A percentile compares a stretch with the other conserved stretches of the same genome.
phyloP scores from a whole-genome alignment of 257 asterid genomes.

The Jaltomata sinuosa region DNA sequence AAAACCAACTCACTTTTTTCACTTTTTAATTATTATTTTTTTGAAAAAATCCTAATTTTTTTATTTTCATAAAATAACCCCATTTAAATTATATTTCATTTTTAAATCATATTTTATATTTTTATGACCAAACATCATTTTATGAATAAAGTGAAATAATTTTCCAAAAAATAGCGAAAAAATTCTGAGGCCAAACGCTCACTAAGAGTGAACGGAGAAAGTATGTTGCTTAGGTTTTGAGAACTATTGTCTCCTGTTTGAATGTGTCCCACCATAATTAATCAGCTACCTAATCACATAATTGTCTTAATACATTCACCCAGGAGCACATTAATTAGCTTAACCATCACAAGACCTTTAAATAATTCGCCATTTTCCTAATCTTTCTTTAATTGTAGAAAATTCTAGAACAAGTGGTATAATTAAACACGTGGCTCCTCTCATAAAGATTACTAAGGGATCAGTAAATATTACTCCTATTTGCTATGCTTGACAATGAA shows the following conservation, averaged over 20 bases:
- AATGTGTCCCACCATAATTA: neutral
- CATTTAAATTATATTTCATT: too few relatives aligned
- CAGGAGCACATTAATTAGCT: neutral
- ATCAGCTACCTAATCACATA: conserved; percentile 26
- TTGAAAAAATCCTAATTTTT: too few relatives aligned
- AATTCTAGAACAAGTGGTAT: neutral
- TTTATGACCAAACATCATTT: too few relatives aligned
- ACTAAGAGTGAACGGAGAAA: too few relatives aligned
- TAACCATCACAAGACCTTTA: neutral
- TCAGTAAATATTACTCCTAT: neutral
- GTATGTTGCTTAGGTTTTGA: conserved; percentile 7
- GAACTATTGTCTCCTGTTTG: conserved; percentile 4
- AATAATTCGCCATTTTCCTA: neutral
- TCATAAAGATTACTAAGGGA: neutral
- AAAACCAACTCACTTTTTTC: too few relatives aligned
- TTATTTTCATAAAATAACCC: too few relatives aligned
- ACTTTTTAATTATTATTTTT: too few relatives aligned
- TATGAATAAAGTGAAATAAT: too few relatives aligned
- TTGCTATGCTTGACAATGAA: neutral
- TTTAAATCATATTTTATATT: too few relatives aligned
- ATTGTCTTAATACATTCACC: neutral
- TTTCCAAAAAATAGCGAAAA: too few relatives aligned
- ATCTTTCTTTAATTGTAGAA: neutral
- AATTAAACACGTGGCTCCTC: neutral
- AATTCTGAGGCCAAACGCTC: too few relatives aligned